These are phyloP conservation scores for Xylaria sp. DNA, from an alignment of 2,329 filamentous ascomycete species.

Conservation along the genomic window DNA sequence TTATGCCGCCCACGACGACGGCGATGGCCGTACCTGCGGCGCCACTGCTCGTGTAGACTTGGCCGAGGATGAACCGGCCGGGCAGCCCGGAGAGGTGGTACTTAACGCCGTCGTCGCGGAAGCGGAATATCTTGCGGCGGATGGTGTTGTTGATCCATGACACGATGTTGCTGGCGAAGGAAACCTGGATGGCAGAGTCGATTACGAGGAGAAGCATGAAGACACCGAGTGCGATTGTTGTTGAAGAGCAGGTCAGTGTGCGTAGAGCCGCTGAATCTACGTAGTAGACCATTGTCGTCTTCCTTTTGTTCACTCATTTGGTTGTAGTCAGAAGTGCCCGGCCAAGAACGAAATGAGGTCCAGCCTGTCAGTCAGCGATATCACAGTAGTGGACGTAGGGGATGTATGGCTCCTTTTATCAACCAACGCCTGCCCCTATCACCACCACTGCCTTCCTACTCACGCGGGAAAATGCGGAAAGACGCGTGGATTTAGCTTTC, in stretches of 20 bases:
- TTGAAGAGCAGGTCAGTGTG: background rate
- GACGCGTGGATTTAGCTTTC: background rate
- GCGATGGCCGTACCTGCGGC: slow-evolving; percentile 37
- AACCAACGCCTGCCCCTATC: too few relatives aligned
- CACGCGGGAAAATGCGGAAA: background rate
- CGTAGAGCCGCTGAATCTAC: background rate
- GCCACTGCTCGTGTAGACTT: slow-evolving; percentile 39
- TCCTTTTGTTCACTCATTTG: background rate
- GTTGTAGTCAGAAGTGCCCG: background rate
- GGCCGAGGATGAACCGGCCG: slow-evolving; percentile 33
- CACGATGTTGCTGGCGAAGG: slow-evolving; percentile 37
- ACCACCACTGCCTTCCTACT: background rate
- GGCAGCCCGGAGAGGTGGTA: slow-evolving; percentile 32
- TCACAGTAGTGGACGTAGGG: background rate
- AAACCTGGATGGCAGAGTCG: slow-evolving; percentile 37
- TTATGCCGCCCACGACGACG: slow-evolving; percentile 32
- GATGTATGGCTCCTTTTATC: background rate
- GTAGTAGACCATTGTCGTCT: slow-evolving; percentile 4
- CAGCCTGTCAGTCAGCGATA: background rate
- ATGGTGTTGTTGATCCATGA: slow-evolving; percentile 34
- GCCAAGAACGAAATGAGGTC: background rate
- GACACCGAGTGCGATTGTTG: slow-evolving; percentile 21
- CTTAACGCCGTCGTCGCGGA: slow-evolving; percentile 23
- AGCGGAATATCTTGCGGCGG: slow-evolving; percentile 24
- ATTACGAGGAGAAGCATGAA: slow-evolving; percentile 33